Base-by-base conservation (phyloP, 2,329 filamentous ascomycete genomes). In the Cladophialophora psammophila region DNA sequence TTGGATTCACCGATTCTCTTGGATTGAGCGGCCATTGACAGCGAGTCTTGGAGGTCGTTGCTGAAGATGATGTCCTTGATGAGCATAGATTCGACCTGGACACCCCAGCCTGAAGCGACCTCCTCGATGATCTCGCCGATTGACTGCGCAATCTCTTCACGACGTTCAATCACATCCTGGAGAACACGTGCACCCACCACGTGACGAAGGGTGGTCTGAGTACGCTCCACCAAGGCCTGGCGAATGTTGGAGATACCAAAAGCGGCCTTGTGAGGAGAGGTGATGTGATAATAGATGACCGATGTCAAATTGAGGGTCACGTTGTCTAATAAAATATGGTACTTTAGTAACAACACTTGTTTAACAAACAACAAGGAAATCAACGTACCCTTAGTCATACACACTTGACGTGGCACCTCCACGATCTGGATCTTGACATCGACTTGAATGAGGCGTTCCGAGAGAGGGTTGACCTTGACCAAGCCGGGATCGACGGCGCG, bases 361-460 rank as follows among this genome's bases (percentile, higher is more conserved):
- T 26, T 26, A 26, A 26, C 3, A 26, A 26, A 3, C 26, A 26
- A 26, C 26, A 26, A 26, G 26, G 2, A 26, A 26, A 26, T 26
- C 26, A 26, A 26, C 26, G 26, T 26, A 26, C 26, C 26, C 84
- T 98, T 98, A 79, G 95, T 99, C 94, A 99, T 99, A 85, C 95
- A 98, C 69, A 94, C 89, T 81, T 99, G 95, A 81, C 94, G 89
- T 18, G 94, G 94, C 31, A 99, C 95, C 84, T 99, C 81, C 78
- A 96, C 93, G 72, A 97, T 97, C 83, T 99, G 95, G 74, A 98
- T 97, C 88, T 98, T 99, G 82, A 99, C 95, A 79, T 99, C 95
- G 77, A 99, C 91, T 75, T 96, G 92, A 73, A 93, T 90, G 50
- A 99, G 86, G 66, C 86, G 88, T 84, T 99, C 95, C 75, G 91